Base-by-base conservation (phyloP, 225 moss, liverwort and hornwort genomes). In the Physcomitrium patens region DNA sequence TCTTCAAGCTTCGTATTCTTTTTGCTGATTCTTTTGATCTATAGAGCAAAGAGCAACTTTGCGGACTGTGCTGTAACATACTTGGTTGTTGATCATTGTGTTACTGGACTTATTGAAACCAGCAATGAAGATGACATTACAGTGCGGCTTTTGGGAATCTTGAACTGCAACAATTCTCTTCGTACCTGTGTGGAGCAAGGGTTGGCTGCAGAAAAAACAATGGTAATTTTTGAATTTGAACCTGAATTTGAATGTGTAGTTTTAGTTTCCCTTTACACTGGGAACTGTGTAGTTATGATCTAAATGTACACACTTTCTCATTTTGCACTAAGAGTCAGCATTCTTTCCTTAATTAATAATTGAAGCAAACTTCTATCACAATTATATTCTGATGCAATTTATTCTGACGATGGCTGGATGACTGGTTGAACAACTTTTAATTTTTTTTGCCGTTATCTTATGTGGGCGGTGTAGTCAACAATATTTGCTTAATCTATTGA, bases 61-160 rank as follows among this genome's bases (percentile, higher is more conserved):
- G 15, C 61, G 42, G 51, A 56, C 27, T 52, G 13, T 74, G 2
- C 56, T 45, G 18, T 15, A 3, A 45, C 67, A 75, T 75, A 20
- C 44, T 74, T 7, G 67, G 31, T 75, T 19, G 53, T 70, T 80
- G 43, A 77, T 74, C 20, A 9, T 62, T 63, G 53, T 62, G 52
- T 71, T 57, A 68, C 81, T 78, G 81, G 51, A 58, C 67, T 78
- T 77, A 14, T 72, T 68, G 65, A 54, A 80, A 73, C 54, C 82
- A 99, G 94, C 78, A 99, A 99, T 75, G 97, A 99, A 82, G 97
- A 99, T 76, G 97, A 99, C 74, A 87, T 94, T 20, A 99, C 97
- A n/a, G 89, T 99, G 71, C 88, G 93, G 78, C 84, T 99, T 26
- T 65, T 86, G 65, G 85, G 89, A 59, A 94, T 99, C 72, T 78